These are phyloP conservation scores for Chaetomium strumarium DNA, from an alignment of 2,329 filamentous ascomycete species.

Conservation along the genomic window DNA sequence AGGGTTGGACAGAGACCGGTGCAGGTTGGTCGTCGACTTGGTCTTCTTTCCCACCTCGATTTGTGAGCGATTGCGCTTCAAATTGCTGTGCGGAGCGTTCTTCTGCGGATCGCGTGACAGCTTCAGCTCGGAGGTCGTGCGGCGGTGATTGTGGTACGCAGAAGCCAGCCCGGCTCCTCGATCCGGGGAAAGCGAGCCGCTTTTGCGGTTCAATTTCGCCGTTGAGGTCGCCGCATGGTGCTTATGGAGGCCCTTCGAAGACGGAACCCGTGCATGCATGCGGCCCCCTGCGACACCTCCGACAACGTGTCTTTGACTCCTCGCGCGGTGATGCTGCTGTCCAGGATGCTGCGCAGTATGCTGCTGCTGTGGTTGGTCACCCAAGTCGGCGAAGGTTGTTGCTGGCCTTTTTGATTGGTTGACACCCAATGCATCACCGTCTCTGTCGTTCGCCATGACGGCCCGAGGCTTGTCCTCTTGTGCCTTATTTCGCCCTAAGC, in stretches of 20 bases:
- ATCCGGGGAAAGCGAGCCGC: conserved; percentile 40
- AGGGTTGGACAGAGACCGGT: conserved; percentile 47
- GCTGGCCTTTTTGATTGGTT: conserved; percentile 51
- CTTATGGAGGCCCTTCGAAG: conserved; percentile 47
- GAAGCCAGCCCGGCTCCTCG: conserved; percentile 29
- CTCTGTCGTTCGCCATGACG: conserved; percentile 22
- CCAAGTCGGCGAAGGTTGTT: conserved; percentile 21
- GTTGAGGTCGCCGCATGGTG: conserved; percentile 30
- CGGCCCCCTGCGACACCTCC: conserved; percentile 34
- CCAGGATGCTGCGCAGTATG: conserved; percentile 27
- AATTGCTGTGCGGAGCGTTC: conserved; percentile 47
- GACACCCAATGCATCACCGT: conserved; percentile 43
- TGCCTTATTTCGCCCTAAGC: conserved; percentile 16
- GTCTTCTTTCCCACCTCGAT: conserved; percentile 48
- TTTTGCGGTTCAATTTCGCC: conserved; percentile 34
- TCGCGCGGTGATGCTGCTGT: conserved; percentile 27
- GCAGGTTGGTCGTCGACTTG: conserved; percentile 47
- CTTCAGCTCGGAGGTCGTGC: conserved; percentile 46
- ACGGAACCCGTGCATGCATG: conserved; percentile 47
- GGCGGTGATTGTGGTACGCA: conserved; percentile 36
- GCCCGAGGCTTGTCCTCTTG: conserved; percentile 3
- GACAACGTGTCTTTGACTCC: conserved; percentile 40
- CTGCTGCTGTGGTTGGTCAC: conserved; percentile 29
- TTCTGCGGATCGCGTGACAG: conserved; percentile 45
- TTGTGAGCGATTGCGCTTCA: conserved; percentile 57